These are phyloP conservation scores for Sanchytrium tribonematis DNA, from an alignment of 371 early-diverging fungal genomes.

Conservation along the genomic window DNA sequence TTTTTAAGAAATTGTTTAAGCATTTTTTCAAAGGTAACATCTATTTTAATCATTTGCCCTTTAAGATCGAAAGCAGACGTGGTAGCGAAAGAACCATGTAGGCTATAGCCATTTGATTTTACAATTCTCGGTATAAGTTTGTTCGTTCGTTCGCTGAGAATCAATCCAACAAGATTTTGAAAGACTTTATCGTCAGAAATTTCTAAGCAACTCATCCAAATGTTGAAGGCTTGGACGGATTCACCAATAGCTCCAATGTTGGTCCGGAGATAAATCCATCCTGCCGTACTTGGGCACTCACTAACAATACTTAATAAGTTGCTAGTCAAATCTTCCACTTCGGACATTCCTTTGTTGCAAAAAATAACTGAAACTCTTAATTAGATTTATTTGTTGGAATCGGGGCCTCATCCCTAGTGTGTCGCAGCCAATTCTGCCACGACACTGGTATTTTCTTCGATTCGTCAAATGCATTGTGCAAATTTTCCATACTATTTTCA, in stretches of 20 bases:
- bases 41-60: not conserved
- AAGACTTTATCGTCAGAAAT: not conserved
- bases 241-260: not conserved
- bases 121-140: not conserved
- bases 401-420: not conserved
- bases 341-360: too few relatives aligned
- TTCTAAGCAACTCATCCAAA: not conserved
- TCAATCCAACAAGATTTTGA: not conserved
- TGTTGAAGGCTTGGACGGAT: not conserved
- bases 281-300: not conserved
- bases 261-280: not conserved
- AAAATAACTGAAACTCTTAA: not conserved
- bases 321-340: slow-evolving; percentile 1
- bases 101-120: not conserved
- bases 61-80: not conserved
- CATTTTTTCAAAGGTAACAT: not conserved
- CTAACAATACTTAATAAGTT: not conserved
- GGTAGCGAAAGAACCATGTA: too few relatives aligned
- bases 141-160: not conserved
- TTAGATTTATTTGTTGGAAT: not conserved
- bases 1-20: not conserved
- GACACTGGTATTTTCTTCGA: not conserved
- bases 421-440: not conserved
- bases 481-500: not conserved
- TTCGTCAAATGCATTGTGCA: not conserved